A percentile compares a stretch with the other conserved stretches of the same genome.
Evolutionary conservation across 1,284 basidiomycete genomes (phyloP).

Genomic region (Pascua sp.): DNA sequence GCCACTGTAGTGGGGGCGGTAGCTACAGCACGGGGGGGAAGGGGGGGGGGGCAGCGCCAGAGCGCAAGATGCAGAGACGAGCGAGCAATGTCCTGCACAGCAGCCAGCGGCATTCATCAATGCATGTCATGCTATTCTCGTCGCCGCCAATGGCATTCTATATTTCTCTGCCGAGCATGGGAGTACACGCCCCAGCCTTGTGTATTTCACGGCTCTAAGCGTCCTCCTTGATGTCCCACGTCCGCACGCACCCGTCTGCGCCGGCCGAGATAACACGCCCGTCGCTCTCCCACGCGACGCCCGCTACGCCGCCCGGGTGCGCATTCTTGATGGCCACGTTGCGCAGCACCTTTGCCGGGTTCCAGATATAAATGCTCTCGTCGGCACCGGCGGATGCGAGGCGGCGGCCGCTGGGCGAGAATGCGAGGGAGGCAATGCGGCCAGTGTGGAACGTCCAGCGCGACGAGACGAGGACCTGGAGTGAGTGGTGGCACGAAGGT

Average conservation of each 20-base stretch:
- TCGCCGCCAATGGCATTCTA: neutral
- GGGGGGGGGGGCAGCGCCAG: neutral
- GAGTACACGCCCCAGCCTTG: neutral
- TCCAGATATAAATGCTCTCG: constrained; percentile 88
- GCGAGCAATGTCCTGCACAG: too few relatives aligned
- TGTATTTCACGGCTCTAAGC: neutral
- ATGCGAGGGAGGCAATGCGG: constrained; percentile 73
- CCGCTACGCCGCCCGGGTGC: constrained; percentile 73
- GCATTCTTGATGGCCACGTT: constrained; percentile 83
- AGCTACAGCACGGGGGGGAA: neutral
- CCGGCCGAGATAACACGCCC: constrained; percentile 68
- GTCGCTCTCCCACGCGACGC: constrained; percentile 71
- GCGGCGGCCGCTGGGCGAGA: constrained; percentile 69
- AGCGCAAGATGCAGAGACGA: too few relatives aligned
- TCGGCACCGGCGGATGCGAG: constrained; percentile 86
- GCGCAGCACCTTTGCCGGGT: constrained; percentile 68
- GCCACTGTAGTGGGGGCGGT: neutral
- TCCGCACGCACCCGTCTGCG: constrained; percentile 74
- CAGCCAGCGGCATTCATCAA: too few relatives aligned
- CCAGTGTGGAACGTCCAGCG: constrained; percentile 88
- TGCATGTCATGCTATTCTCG: neutral
- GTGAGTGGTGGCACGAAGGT: neutral
- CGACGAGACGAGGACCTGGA: constrained; percentile 60
- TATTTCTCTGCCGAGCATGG: neutral
- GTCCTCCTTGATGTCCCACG: constrained; percentile 55